phyloP scores from a whole-genome alignment of 2,329 filamentous ascomycete species.

The Orbilia javanica region DNA sequence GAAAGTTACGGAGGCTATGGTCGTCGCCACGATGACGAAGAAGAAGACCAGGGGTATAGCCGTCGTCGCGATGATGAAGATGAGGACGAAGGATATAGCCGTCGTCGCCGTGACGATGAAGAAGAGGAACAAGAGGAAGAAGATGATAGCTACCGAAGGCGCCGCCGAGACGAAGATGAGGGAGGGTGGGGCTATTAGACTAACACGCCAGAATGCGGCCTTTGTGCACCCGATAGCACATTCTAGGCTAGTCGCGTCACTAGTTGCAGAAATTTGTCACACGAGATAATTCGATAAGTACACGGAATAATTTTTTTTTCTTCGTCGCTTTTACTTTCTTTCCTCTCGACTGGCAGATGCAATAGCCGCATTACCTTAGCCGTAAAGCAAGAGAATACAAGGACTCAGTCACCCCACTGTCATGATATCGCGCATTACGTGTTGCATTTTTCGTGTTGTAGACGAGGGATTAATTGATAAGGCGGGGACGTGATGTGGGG shows the following conservation, averaged over 20 bases:
- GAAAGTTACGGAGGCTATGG: slow-evolving; percentile 64
- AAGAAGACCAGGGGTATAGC: slow-evolving; percentile 7
- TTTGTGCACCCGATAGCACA: not conserved
- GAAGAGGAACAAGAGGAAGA: slow-evolving; percentile 53
- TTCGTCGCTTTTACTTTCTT: not conserved
- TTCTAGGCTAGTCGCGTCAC: not conserved
- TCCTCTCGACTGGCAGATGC: not conserved
- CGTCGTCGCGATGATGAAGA: slow-evolving; percentile 22
- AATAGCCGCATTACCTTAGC: slow-evolving; percentile 19
- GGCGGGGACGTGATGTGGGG: slow-evolving; percentile 11
- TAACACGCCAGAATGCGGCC: slow-evolving; percentile 2
- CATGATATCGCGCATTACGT: slow-evolving; percentile 17
- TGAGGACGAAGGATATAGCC: slow-evolving; percentile 55
- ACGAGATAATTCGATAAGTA: slow-evolving; percentile 11
- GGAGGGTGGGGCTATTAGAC: slow-evolving; percentile 19
- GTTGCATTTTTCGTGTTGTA: slow-evolving; percentile 25
- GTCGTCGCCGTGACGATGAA: slow-evolving; percentile 29
- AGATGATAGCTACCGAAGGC: slow-evolving; percentile 61
- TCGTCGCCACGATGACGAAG: slow-evolving; percentile 63
- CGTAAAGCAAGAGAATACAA: not conserved
- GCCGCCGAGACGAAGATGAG: slow-evolving; percentile 43
- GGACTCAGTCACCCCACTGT: slow-evolving; percentile 13
- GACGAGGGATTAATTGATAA: slow-evolving; percentile 24
- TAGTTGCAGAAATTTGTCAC: slow-evolving; percentile 8
- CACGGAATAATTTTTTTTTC: not conserved